Base-by-base conservation (phyloP, 257 asterid genomes). In the Gardenia jasminoides region DNA sequence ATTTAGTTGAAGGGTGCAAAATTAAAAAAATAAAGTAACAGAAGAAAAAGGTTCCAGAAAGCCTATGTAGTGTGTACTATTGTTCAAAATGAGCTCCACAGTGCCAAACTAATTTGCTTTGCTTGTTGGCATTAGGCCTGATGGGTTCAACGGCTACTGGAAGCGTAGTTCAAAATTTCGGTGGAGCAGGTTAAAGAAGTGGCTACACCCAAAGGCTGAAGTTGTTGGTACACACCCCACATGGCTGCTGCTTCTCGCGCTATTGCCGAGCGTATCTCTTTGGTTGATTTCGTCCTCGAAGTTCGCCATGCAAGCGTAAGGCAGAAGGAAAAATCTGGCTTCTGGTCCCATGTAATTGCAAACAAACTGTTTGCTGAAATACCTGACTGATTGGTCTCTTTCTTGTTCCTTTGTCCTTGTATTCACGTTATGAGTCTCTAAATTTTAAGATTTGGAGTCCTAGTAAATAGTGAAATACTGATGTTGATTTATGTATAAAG, bases 221-320 rank as follows among this genome's bases (percentile, higher is more conserved):
- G 91, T 33, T 95, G 97, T 96, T 91, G 99, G 97, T 90, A 93
- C 90, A 92, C 96, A 61, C 93, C 41, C 65, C 98, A 86, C 79
- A 89, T 91, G 98, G 97, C 96, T 48, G 97, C 99, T 24, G 97
- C 98, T 52, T 87, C 97, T 69, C 90, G 85, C 52, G 93, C 97
- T 78, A 86, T 95, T 58, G 77, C 88, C 12, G 91, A 95, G 24
- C 91, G 99, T 28, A 74, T 91, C 73, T 94, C 97, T 80, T 91
- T 41, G n/a, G 94, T 90, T 52, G 94, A 95, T 84, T 84, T 93
- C 33, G 83, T 95, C 44, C 87, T 95, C 24, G 97, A 93, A 85
- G 92, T 95, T 80, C 83, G 99, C 75, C 98, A 92, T 77, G 94
- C 97, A 5, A 86, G 97, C 92, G 97, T 94, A 59, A 24, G 66